Evolutionary conservation across 495 filamentous ascomycete species (phyloP).

Genomic region (Neurospora sp.): DNA sequence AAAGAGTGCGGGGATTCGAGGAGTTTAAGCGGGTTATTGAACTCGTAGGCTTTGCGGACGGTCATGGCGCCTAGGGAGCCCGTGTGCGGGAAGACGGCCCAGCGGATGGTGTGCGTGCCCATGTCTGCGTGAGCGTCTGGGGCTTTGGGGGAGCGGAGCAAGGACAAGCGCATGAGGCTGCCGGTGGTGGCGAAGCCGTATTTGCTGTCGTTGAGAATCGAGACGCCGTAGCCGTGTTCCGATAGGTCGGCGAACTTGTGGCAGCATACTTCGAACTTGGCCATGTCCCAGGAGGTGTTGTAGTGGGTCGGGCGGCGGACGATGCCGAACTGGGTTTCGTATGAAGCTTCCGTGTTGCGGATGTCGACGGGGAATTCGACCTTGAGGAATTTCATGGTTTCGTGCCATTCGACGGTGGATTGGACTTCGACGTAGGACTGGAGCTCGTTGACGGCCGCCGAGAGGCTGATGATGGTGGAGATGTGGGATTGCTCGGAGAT

Average conservation of each 20-base stretch:
- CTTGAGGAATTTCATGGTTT: slow-evolving; percentile 96
- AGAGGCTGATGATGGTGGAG: slow-evolving; percentile 74
- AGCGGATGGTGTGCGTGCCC: slow-evolving; percentile 81
- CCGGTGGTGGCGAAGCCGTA: slow-evolving; percentile 92
- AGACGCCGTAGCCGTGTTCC: slow-evolving; percentile 84
- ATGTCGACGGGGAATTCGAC: slow-evolving; percentile 96
- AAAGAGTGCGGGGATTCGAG: slow-evolving; percentile 20
- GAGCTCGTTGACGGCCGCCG: slow-evolving; percentile 51
- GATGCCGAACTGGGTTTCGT: slow-evolving; percentile 90
- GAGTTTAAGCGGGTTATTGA: slow-evolving; percentile 74
- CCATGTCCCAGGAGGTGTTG: slow-evolving; percentile 98
- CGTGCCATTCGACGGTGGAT: slow-evolving; percentile 83
- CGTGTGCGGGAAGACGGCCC: slow-evolving; percentile 80
- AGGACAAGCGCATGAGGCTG: slow-evolving; percentile 82
- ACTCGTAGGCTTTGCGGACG: slow-evolving; percentile 75
- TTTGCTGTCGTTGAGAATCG: slow-evolving; percentile 91
- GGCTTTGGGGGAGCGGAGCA: slow-evolving; percentile 89
- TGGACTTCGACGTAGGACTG: slow-evolving; percentile 68
- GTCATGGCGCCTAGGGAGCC: slow-evolving; percentile 62
- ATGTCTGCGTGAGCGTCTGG: slow-evolving; percentile 96
- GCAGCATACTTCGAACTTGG: slow-evolving; percentile 97
- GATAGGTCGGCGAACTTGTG: slow-evolving; percentile 97
- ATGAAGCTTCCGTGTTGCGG: slow-evolving; percentile 84
- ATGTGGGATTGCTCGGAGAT: slow-evolving; percentile 84
- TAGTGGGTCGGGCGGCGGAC: slow-evolving; percentile 86